A percentile compares a stretch with the other conserved stretches of the same genome.
Evolutionary conservation across 2,329 filamentous ascomycete genomes (phyloP).

Genomic region (Calonectria pteridis): DNA sequence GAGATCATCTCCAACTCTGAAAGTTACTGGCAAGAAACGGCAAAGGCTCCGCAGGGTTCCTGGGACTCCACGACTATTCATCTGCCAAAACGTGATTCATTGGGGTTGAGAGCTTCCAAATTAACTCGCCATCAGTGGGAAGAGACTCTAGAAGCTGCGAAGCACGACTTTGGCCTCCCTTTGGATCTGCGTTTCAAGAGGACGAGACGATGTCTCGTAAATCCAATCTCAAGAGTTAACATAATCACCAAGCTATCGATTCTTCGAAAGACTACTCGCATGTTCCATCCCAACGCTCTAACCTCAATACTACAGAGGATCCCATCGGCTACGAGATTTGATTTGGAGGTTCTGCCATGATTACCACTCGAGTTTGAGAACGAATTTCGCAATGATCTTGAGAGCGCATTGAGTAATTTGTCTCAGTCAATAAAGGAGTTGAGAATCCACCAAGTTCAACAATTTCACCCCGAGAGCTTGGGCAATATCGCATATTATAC

Average conservation of each 20-base stretch:
- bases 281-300: neutral
- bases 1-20: conserved; percentile 9
- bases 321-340: neutral
- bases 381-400: neutral
- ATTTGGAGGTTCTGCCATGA: neutral
- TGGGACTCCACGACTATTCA: neutral
- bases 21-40: conserved; percentile 19
- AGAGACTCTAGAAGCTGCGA: neutral
- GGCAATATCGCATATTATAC: neutral
- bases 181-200: neutral
- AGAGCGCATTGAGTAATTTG: neutral
- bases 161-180: conserved; percentile 18
- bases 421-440: conserved; percentile 2
- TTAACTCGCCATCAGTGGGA: neutral
- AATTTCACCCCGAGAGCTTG: neutral
- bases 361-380: neutral
- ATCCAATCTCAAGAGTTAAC: neutral
- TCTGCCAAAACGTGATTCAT: neutral
- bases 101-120: neutral
- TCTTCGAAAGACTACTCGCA: neutral
- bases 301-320: neutral
- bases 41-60: neutral
- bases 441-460: neutral
- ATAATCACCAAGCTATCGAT: conserved; percentile 1
- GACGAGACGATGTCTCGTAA: neutral